These are phyloP conservation scores for Alternaria triticimaculans DNA, from an alignment of 2,329 filamentous ascomycete genomes.

Conservation along the genomic window DNA sequence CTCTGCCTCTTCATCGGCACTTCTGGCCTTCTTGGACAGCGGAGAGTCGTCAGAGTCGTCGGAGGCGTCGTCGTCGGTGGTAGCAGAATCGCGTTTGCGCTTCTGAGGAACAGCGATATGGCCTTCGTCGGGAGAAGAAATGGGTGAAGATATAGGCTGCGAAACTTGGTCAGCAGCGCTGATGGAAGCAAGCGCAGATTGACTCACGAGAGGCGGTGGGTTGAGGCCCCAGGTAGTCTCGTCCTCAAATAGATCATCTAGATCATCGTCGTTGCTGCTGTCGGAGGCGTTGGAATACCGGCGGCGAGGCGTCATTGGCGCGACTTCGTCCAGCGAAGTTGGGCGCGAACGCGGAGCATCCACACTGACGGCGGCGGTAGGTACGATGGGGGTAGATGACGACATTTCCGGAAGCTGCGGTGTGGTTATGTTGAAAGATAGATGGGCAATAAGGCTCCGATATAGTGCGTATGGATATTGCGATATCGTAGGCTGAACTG, in stretches of 20 bases:
- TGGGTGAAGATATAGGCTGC: not conserved
- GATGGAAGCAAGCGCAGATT: fast-evolving
- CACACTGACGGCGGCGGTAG: not conserved
- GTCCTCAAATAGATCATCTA: not conserved
- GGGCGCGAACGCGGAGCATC: not conserved
- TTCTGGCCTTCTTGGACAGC: not conserved
- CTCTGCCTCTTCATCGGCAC: fast-evolving
- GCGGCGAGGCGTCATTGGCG: not conserved
- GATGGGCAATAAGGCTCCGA: too few species aligned
- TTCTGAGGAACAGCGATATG: not conserved
- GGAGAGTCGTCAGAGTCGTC: fast-evolving
- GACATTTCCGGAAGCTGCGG: not conserved
- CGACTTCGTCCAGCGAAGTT: not conserved
- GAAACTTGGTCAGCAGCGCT: not conserved
- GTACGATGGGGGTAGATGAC: not conserved
- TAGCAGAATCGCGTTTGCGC: not conserved
- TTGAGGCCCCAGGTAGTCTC: not conserved
- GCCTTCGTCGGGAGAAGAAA: not conserved
- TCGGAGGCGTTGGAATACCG: not conserved
- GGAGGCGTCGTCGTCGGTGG: not conserved
- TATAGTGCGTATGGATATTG: not conserved
- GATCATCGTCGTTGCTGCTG: not conserved
- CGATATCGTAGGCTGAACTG: not conserved
- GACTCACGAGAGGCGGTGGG: not conserved
- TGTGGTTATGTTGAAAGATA: fast-evolving